Evolutionary conservation across 352 stramenopile genomes (phyloP), one percentile per base, ranked within the genome.

Genomic region (Pythium volutum): DNA sequence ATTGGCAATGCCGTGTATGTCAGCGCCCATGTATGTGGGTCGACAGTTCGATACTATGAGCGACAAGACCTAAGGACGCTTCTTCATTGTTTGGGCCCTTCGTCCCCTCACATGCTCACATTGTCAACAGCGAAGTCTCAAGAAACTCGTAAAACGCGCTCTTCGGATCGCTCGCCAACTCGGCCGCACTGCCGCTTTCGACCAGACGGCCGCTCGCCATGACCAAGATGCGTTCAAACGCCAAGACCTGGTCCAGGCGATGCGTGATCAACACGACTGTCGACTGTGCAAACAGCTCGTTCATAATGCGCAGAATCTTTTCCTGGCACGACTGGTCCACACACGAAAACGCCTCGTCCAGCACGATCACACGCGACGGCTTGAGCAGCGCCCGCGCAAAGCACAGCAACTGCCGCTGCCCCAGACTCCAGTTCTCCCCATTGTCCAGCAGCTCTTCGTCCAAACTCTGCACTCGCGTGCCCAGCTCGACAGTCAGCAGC

Each of bases 251-350:
- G 23, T 36, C 50, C 20, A 57, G 10, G 43, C 50, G 62, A 49
- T 67, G 61, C 31, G 61, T 62, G 46, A 62, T 68, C 38, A 62
- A 20, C 10, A 68, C 2, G 52, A 68, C 61, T 16, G 53, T 68
- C 36, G 54, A 62, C 42, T 77, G 79, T 0, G 22, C 12, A 2
- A 51, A 58, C 9, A 61, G 38, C 20, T 56, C 41, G 1, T 78
- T 62, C 34, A 98, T 85, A 1, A 88, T 89, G 23, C 74, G 67
- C 73, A 98, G 84, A 42, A 97, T 87, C 33, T 77, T 61, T 25
- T 64, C 58, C 59, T 97, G 88, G 4, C 87, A 96, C 43, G 85
- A 74, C 49, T 77, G 76, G 51, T 75, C 71, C 25, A 80, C 52
- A 41, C 67, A 70, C 22, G 74, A 74, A 12, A 75, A 79, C 27